Evolutionary conservation across 805 yeast genomes (phyloP), one percentile per base, ranked within the genome.

Genomic region (Tetrapisispora phaffii): DNA sequence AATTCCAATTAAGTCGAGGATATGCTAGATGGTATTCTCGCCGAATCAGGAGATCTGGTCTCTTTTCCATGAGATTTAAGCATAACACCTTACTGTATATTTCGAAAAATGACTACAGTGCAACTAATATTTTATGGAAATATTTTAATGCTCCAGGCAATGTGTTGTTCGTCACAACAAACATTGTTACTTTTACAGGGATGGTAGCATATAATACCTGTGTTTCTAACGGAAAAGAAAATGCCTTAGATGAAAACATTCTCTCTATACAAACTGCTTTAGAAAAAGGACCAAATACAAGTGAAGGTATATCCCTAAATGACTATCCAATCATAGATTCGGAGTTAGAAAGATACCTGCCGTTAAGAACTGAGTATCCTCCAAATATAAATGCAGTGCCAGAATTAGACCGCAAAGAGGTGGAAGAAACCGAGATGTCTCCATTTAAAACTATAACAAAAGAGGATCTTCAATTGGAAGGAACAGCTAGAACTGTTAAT

Each of bases 141-240:
- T 68, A 68, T 51, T 62, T 65, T 44, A 66, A 62, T 45, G 66
- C 69, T 1, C 72, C 72, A 4, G 60, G 65, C 0, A 68, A 68
- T 50, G 46, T 66, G 3, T 46, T 66, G 52, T 68, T 68, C 46
- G 56, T 68, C 1, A 56, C 69, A 0, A 62, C 69, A 1, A 68
- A 68, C 43, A 35, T 68, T 0, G 49, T 66, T 1, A 59, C 67
- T 2, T 52, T 68, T 23, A 60, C 62, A 1, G 67, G 68, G 6
- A 47, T 66, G 4, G 60, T 60, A 6, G 54, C 67, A 1, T 65
- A 63, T 50, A 53, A 65, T 28, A 58, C 67, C 0, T 34, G 64
- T 29, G 49, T 55, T 4, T 15, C 33, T 1, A 12, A 20, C 2
- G 17, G 31, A 22, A 35, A 23, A 22, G 40, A 42, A 21, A 28